Evolutionary conservation across 2,329 filamentous ascomycete genomes (phyloP).

Genomic region (Apiospora malaysiana): DNA sequence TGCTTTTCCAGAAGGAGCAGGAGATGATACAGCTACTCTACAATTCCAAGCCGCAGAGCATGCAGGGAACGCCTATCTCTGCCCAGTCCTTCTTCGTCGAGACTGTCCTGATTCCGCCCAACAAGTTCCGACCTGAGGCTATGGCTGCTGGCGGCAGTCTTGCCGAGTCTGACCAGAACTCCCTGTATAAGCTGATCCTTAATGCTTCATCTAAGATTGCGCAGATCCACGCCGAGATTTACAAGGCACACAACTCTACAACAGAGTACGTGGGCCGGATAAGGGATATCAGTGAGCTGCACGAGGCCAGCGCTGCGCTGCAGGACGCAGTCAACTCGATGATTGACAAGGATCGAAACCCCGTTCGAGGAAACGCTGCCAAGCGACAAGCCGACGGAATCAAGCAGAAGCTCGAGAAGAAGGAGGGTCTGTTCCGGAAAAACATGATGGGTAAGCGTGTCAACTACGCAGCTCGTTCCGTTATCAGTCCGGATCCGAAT

Average conservation of each 20-base stretch:
- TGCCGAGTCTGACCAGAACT: conserved; percentile 87
- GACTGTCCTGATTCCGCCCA: conserved; percentile 86
- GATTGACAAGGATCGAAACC: conserved; percentile 88
- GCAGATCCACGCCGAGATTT: conserved; percentile 74
- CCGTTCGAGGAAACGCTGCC: conserved; percentile 77
- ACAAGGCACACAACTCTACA: conserved; percentile 45
- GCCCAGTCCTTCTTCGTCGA: conserved; percentile 96
- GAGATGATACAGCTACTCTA: conserved; percentile 88
- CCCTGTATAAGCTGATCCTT: conserved; percentile 84
- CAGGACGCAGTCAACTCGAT: conserved; percentile 93
- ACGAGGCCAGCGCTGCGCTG: conserved; percentile 80
- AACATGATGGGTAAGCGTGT: conserved; percentile 99
- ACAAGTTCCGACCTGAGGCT: conserved; percentile 87
- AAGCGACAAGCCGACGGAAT: conserved; percentile 88
- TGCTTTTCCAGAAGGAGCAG: conserved; percentile 86
- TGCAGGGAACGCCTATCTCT: conserved; percentile 67
- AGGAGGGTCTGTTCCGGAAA: conserved; percentile 96
- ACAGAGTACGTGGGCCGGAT: conserved; percentile 46
- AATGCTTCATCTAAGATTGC: conserved; percentile 75
- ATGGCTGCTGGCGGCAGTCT: conserved; percentile 67
- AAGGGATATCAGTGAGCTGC: conserved; percentile 75
- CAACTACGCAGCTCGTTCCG: conserved; percentile 95
- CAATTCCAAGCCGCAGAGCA: conserved; percentile 70
- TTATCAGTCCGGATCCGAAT: conserved; percentile 97
- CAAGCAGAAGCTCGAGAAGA: conserved; percentile 98